A percentile compares a stretch with the other conserved stretches of the same genome.
phyloP scores from a whole-genome alignment of 2,329 filamentous ascomycete genomes.

The Davidsoniella neocaledoniae region DNA sequence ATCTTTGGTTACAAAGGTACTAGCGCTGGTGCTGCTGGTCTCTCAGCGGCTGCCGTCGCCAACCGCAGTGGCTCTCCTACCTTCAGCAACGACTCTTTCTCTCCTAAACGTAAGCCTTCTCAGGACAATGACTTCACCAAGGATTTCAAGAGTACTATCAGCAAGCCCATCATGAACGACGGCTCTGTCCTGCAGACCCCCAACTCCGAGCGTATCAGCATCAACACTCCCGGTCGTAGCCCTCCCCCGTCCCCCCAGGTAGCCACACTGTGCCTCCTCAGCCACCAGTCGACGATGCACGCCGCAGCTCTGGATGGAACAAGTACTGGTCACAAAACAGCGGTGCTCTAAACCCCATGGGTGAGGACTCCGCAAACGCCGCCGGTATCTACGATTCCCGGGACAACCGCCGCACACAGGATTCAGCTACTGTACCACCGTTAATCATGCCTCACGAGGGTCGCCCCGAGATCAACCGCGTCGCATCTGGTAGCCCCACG shows the following conservation, averaged over 20 bases:
- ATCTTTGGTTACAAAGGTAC: constrained; percentile 9
- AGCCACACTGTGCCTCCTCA: constrained; percentile 5
- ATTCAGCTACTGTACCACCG: constrained; percentile 55
- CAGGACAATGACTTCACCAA: constrained; percentile 41
- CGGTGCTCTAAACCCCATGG: constrained; percentile 44
- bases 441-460: constrained; percentile 42
- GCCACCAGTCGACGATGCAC: constrained; percentile 21
- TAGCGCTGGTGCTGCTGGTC: not conserved
- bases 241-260: constrained; percentile 9
- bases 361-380: constrained; percentile 32
- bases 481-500: constrained; percentile 53
- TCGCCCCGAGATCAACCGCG: constrained; percentile 44
- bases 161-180: constrained; percentile 39
- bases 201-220: constrained; percentile 7
- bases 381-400: constrained; percentile 16
- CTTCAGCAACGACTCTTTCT: constrained; percentile 37
- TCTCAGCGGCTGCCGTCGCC: not conserved
- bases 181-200: not conserved
- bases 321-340: constrained; percentile 62
- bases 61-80: not conserved
- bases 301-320: constrained; percentile 60
- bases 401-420: constrained; percentile 36
- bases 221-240: constrained; percentile 9
- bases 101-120: constrained; percentile 23
- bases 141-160: constrained; percentile 44